phyloP scores from a whole-genome alignment of 1,284 basidiomycete species.

The Cystobasidium pallidum region DNA sequence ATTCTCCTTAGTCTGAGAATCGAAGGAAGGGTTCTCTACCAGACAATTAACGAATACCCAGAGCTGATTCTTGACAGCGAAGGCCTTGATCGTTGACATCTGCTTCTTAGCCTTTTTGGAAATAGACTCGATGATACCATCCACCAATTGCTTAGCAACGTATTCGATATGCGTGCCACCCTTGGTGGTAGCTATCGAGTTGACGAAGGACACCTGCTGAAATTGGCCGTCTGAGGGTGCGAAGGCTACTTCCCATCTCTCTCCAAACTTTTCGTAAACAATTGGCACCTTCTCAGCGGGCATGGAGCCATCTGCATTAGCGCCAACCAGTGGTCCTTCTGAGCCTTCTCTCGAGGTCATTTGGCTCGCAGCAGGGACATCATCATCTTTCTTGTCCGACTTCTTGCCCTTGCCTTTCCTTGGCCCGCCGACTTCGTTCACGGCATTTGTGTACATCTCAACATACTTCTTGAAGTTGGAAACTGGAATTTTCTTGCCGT shows the following conservation, averaged over 20 bases:
- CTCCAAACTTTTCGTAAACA: conserved; percentile 77
- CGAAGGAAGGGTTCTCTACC: conserved; percentile 97
- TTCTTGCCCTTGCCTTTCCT: conserved; percentile 41
- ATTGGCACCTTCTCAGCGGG: conserved; percentile 69
- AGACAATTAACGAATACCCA: conserved; percentile 97
- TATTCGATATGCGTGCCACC: conserved; percentile 92
- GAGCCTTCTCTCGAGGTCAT: conserved; percentile 45
- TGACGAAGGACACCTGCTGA: conserved; percentile 95
- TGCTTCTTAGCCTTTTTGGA: conserved; percentile 88
- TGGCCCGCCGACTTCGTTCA: conserved; percentile 55
- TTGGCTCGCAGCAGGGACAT: conserved; percentile 15
- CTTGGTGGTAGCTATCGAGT: conserved; percentile 95
- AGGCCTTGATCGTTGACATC: conserved; percentile 83
- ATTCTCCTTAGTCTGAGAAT: conserved; percentile 98
- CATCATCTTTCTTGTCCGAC: conserved; percentile 18
- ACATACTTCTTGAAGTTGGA: conserved; percentile 98
- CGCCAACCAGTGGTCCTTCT: conserved; percentile 45
- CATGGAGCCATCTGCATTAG: conserved; percentile 15
- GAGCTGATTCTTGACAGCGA: conserved; percentile 96
- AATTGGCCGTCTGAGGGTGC: conserved; percentile 83
- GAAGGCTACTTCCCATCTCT: conserved; percentile 95
- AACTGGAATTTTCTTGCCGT: conserved; percentile 89
- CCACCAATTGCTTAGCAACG: conserved; percentile 87
- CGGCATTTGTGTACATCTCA: conserved; percentile 73
- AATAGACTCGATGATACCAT: conserved; percentile 71